These are phyloP conservation scores for Dissophora ornata DNA, from an alignment of 192 early-diverging fungal genomes.

Conservation along the genomic window DNA sequence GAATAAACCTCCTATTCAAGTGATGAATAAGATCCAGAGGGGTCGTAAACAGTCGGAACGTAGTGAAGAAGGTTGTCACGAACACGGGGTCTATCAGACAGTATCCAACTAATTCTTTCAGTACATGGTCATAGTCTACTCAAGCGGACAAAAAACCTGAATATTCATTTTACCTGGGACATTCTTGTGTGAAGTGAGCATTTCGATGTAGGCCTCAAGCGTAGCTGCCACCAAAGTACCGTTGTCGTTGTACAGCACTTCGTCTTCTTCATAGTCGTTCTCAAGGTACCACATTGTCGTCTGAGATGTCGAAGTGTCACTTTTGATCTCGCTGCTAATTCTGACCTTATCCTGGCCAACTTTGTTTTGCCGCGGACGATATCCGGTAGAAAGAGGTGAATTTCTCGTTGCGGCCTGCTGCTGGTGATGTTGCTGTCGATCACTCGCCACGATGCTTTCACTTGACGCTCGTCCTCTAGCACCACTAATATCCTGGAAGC, in stretches of 20 bases:
- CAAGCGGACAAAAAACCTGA: neutral
- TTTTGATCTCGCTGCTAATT: constrained; percentile 12
- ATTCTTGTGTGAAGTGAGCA: constrained; percentile 70
- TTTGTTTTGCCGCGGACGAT: constrained; percentile 28
- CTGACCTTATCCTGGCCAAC: constrained; percentile 20
- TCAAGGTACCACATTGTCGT: constrained; percentile 62
- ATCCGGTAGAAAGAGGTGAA: neutral
- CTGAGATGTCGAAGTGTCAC: neutral
- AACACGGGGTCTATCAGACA: constrained; percentile 67
- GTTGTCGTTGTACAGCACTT: constrained; percentile 68
- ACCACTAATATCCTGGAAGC: neutral
- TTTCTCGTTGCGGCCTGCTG: neutral
- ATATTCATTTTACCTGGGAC: constrained; percentile 23
- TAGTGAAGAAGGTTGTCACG: constrained; percentile 79
- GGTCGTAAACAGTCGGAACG: constrained; percentile 86
- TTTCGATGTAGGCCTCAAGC: constrained; percentile 67
- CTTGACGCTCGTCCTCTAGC: constrained; percentile 22
- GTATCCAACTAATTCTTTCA: too few relatives aligned
- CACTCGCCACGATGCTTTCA: constrained; percentile 20
- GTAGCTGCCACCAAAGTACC: constrained; percentile 68
- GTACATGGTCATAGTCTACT: too few relatives aligned
- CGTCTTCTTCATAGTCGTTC: constrained; percentile 62
- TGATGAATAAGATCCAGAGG: constrained; percentile 72
- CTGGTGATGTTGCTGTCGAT: constrained; percentile 3
- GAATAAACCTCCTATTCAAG: constrained; percentile 73